Evolutionary conservation across 2,329 filamentous ascomycete species (phyloP), one percentile per base, ranked within the genome.

Genomic region (Fusarium bulbicola): DNA sequence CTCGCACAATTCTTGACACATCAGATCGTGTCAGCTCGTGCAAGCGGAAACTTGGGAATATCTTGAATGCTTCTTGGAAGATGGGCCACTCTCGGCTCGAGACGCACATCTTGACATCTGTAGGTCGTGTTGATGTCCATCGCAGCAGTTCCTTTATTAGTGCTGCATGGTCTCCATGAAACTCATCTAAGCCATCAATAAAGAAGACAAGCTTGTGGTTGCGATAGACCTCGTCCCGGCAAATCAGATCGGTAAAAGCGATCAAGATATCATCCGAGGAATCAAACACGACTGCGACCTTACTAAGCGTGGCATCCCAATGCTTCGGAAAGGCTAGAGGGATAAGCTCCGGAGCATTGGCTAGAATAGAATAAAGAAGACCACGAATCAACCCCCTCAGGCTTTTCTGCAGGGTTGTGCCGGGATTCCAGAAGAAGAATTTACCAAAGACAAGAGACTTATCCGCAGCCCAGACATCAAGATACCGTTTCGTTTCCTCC

Each of bases 401-500:
- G 1, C 26, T 47, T 26, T 30, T 47, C 13, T 47, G 45, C 2
- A 47, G 13, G 4, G 20, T 16, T 47, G 45, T 47, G 1, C 26
- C 45, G 13, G 45, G 26, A 12, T 47, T 47, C 45, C 45, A 47
- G 13, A 47, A 47, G 26, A 47, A 47, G 20, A 47, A 47, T 11
- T 28, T 47, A 0, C 45, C 26, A 16, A 47, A 16, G 0, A 47
- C 26, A 16, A 47, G 26, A 0, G 26, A 47, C 9, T 47, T 30
- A 0, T 8, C 13, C 6, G 13, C 45, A 15, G 45, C 26, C 20
- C 45, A 47, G 13, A 16, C 0, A 28, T 47, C 26, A 4, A 47
- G 20, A 21, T 8, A 8, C 14, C 0, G 6, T 4, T 30, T 47
- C 0, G 6, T 47, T 47, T 47, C 20, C 0, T 6, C 13, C 9